Base-by-base conservation (phyloP, 2,329 filamentous ascomycete species). In the Neospermospora avenae region DNA sequence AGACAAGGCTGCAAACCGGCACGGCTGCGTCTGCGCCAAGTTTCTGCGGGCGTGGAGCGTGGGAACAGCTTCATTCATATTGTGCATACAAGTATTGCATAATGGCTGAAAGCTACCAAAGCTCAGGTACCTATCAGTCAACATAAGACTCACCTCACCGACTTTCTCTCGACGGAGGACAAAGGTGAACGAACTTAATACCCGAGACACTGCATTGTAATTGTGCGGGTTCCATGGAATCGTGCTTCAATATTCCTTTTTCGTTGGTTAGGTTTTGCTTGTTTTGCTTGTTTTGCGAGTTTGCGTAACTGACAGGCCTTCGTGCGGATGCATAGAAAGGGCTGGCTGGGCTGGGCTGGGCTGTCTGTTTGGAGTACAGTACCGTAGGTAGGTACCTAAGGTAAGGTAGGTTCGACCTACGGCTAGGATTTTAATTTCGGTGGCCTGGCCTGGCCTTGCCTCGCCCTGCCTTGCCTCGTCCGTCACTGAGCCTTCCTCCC, bases 251-350 rank as follows among this genome's bases (percentile, higher is more conserved):
- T 31, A 5, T 31, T 5, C 6, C 28, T 31, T 6, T 41, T n/a
- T 37, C 13, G 16, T 41, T n/a, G 14, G 3, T 41, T 41, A 16
- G 14, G 5, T 41, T 41, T n/a, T 41, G 14, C n/a, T 41, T n/a
- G n/a, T 41, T 41, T 3, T n/a, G 4, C 7, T 16, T 41, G 16
- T 16, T 57, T 42, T n/a, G n/a, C n/a, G n/a, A n/a, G 61, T 61
- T 58, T 63, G 56, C 61, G 58, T 46, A 46, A 10, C 28, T 54
- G 48, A 48, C 56, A 46, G 37, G 46, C 28, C 20, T 37, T 48
- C 41, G 57, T 48, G 46, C 48, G 57, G 37, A 39, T 31, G 45
- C 45, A 24, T 13, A 48, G 24, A 48, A 24, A 48, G 25, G 45
- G 45, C 45, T 48, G 45, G 31, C 45, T 31, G 24, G 24, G 14